Base-by-base conservation (phyloP, 192 early-diverging fungal genomes). In the Podila epicladia region DNA sequence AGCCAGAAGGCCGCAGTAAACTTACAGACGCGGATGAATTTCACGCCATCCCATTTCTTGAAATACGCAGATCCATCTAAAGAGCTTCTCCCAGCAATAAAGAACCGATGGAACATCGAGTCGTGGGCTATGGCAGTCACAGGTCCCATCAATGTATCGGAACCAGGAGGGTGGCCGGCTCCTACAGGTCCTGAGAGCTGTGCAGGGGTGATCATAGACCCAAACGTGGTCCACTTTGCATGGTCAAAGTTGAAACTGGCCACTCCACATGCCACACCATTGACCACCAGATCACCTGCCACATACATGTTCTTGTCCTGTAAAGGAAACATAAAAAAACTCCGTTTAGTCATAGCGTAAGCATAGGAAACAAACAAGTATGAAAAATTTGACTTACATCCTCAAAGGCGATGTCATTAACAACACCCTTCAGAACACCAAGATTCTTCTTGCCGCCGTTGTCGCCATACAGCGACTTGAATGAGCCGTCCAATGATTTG, bases 91-190 rank as follows among this genome's bases (percentile, higher is more conserved):
- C 83, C 83, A 37, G 83, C 62, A 22, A 84, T 53, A 45, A 80
- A 84, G 49, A 76, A 83, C 41, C 55, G 70, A 50, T 66, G 67
- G 33, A 65, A 55, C 19, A 26, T 33, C 48, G 78, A 69, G 32
- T 84, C 75, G 17, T 83, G 65, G 17, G 88, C 72, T 19, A 92
- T 82, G 2, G 82, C 65, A 0, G 83, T 82, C 19, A 83, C 85
- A 0, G 89, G 88, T 7, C 91, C 91, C 8, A 87, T 83, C 3
- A 92, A 73, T 0, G 67, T 49, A 63, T 80, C 75, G n/a, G 73
- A 75, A 13, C 82, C 82, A 12, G 75, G 62, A 22, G 62, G 58
- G 2, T 51, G 62, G 0, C 28, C 9, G 9, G 65, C 51, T 1
- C 24, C 37, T 4, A 24, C 41, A 50, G 49, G 29, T n/a, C 29